These are phyloP conservation scores for Phytophthora citricola DNA, from an alignment of 352 stramenopile species.

Conservation along the genomic window DNA sequence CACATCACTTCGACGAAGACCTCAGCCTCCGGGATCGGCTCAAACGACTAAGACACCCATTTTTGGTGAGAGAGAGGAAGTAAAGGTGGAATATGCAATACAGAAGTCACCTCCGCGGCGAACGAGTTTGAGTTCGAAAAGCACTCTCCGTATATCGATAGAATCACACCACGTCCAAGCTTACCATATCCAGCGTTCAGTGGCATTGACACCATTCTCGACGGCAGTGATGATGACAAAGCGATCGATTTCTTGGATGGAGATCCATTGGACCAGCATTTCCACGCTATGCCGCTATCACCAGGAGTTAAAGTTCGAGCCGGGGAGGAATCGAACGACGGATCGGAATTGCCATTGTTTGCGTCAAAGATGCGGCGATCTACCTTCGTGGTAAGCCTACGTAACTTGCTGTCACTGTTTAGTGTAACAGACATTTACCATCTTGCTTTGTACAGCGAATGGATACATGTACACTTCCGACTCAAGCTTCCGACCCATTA, in stretches of 20 bases:
- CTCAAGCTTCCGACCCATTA: background rate
- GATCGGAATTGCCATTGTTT: slow-evolving; percentile 38
- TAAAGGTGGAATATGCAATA: slow-evolving; percentile 32
- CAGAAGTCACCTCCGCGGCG: slow-evolving; percentile 1
- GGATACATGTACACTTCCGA: slow-evolving; percentile 21
- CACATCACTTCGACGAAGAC: slow-evolving; percentile 11
- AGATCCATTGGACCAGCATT: slow-evolving; percentile 33
- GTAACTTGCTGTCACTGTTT: background rate
- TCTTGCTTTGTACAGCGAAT: slow-evolving; percentile 20
- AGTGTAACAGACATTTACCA: background rate
- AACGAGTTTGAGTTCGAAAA: slow-evolving; percentile 10
- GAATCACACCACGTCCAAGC: slow-evolving; percentile 8
- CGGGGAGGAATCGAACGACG: slow-evolving; percentile 28
- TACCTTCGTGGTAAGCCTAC: slow-evolving; percentile 37
- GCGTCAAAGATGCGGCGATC: slow-evolving; percentile 35
- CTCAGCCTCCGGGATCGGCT: slow-evolving; percentile 8
- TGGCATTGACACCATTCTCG: background rate
- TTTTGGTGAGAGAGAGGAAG: slow-evolving; percentile 27
- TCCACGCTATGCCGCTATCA: slow-evolving; percentile 39
- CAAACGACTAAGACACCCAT: slow-evolving; percentile 5
- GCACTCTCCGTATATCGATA: slow-evolving; percentile 22
- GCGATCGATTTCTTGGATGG: slow-evolving; percentile 7
- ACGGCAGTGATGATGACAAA: background rate
- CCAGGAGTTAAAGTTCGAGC: slow-evolving; percentile 41
- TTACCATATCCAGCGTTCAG: slow-evolving; percentile 13